phyloP scores from a whole-genome alignment of 805 yeast species.

The Monosporozyma yasuniensis region DNA sequence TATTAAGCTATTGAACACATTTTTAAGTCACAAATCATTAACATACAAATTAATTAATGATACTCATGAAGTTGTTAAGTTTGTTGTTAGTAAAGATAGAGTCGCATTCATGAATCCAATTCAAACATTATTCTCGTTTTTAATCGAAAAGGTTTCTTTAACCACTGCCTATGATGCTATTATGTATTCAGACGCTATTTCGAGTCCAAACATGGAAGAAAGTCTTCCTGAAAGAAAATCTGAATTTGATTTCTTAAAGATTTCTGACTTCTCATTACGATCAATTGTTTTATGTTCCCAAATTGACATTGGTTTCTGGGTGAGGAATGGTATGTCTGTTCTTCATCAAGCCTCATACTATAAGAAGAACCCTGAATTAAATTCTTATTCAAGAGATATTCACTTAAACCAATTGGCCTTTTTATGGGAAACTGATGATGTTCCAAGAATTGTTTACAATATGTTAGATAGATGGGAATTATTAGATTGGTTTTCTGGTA shows the following conservation, averaged over 20 bases:
- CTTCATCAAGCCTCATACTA: constrained; percentile 44
- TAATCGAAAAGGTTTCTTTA: constrained; percentile 25
- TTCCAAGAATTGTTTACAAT: constrained; percentile 48
- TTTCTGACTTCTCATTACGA: constrained; percentile 52
- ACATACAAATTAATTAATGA: constrained; percentile 19
- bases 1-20: constrained; percentile 30
- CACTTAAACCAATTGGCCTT: constrained; percentile 57
- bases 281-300: constrained; percentile 55
- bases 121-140: constrained; percentile 43
- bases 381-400: constrained; percentile 66
- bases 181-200: constrained; percentile 8
- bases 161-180: constrained; percentile 17
- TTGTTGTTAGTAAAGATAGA: constrained; percentile 40
- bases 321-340: constrained; percentile 56
- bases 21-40: constrained; percentile 20
- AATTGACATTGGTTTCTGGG: constrained; percentile 59
- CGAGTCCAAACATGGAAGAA: constrained; percentile 2
- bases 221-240: neutral
- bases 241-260: constrained; percentile 33
- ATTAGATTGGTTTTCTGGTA: constrained; percentile 38
- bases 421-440: constrained; percentile 42
- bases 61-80: constrained; percentile 26
- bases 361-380: constrained; percentile 37
- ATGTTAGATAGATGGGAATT: constrained; percentile 55
- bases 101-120: constrained; percentile 54